phyloP scores from a whole-genome alignment of 148 eudicot genomes.

The Chenopodium album region DNA sequence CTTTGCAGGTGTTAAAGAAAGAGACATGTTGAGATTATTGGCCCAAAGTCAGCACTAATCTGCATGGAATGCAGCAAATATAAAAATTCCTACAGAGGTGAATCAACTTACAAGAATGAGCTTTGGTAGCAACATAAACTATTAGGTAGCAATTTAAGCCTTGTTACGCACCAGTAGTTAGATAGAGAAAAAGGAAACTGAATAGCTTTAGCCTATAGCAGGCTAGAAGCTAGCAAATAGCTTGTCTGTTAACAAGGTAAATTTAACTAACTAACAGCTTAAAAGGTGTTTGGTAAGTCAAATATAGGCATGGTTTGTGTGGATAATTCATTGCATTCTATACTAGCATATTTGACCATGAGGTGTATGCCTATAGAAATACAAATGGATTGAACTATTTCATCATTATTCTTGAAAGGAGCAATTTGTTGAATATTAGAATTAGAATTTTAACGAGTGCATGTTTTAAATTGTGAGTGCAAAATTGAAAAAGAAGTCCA shows the following conservation, averaged over 20 bases:
- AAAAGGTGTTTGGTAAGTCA: not conserved
- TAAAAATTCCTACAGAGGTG: not conserved
- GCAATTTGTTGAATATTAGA: not conserved
- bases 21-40: constrained; percentile 48
- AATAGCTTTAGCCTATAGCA: not conserved
- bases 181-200: not conserved
- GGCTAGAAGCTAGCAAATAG: not conserved
- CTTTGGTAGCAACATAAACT: not conserved
- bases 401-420: no score
- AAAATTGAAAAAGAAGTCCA: not conserved
- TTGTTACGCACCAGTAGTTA: not conserved
- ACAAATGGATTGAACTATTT: not conserved
- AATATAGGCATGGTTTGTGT: not conserved
- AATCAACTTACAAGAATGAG: not conserved
- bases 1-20: constrained; percentile 68
- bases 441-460: not conserved
- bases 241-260: not conserved
- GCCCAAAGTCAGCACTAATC: constrained; percentile 23
- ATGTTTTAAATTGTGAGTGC: no score
- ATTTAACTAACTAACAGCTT: not conserved
- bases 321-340: not conserved
- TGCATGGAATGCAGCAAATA: constrained; percentile 18
- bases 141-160: not conserved
- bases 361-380: not conserved
- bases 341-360: not conserved